Evolutionary conservation across 805 yeast species (phyloP).

Genomic region (Brettanomyces naardenensis): DNA sequence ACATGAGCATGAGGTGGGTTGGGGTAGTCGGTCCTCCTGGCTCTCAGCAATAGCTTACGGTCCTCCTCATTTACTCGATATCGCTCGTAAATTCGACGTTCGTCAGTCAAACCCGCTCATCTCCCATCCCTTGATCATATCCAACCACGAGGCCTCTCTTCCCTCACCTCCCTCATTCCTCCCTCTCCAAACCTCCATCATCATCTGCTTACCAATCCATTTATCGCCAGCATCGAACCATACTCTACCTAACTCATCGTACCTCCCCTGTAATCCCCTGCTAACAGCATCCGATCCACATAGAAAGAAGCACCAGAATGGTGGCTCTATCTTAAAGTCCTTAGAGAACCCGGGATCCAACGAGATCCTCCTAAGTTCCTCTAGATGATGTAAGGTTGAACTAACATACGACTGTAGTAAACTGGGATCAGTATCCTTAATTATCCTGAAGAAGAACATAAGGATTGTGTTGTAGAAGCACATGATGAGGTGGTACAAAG

Average conservation of each 20-base stretch:
- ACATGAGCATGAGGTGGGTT: no score
- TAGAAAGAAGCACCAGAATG: slow-evolving; percentile 42
- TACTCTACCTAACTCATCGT: slow-evolving; percentile 27
- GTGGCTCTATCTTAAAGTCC: slow-evolving; percentile 27
- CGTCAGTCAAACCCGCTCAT: slow-evolving; percentile 23
- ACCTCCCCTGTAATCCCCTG: slow-evolving; percentile 23
- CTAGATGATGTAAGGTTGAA: slow-evolving; percentile 29
- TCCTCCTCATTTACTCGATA: neutral
- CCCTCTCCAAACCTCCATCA: slow-evolving; percentile 44
- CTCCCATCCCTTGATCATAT: slow-evolving; percentile 49
- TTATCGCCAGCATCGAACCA: slow-evolving; percentile 30
- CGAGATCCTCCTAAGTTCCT: slow-evolving; percentile 18
- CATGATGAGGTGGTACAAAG: slow-evolving; percentile 29
- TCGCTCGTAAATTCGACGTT: neutral
- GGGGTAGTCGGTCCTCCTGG: no score
- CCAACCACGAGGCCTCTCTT: slow-evolving; percentile 39
- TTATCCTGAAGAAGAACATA: slow-evolving; percentile 37
- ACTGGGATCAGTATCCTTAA: slow-evolving; percentile 33
- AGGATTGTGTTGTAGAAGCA: slow-evolving; percentile 36
- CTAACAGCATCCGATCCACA: slow-evolving; percentile 34
- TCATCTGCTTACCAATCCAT: slow-evolving; percentile 50
- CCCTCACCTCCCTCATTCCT: slow-evolving; percentile 23
- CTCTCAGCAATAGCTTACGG: neutral
- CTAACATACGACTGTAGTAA: slow-evolving; percentile 29
- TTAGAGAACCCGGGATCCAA: slow-evolving; percentile 12